These are phyloP conservation scores for Paecilomyces sp. DNA, from an alignment of 2,329 filamentous ascomycete genomes.

Conservation along the genomic window DNA sequence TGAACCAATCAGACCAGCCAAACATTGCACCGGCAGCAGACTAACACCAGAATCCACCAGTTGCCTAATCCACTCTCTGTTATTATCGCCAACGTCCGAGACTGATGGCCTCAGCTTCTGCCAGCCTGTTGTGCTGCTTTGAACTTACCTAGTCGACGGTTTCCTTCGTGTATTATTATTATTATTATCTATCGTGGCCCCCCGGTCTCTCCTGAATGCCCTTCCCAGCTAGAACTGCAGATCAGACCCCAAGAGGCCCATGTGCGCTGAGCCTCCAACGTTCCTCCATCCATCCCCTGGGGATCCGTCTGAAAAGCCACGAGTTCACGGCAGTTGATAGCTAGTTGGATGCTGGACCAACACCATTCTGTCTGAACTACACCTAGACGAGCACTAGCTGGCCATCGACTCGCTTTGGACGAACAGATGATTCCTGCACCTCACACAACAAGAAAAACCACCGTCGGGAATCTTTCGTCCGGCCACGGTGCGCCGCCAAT, in stretches of 20 bases:
- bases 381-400: background rate
- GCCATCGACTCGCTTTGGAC: background rate
- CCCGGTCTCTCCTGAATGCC: background rate
- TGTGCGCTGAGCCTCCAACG: background rate
- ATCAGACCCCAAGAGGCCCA: background rate
- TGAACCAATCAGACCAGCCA: background rate
- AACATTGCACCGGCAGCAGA: background rate
- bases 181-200: background rate
- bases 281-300: background rate
- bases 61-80: background rate
- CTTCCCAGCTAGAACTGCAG: background rate
- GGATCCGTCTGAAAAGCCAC: background rate
- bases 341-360: background rate
- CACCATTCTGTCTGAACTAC: background rate
- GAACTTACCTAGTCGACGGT: too few relatives aligned
- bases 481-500: background rate
- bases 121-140: background rate
- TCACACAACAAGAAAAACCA: background rate
- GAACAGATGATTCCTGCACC: background rate
- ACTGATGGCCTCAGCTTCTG: background rate
- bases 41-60: background rate
- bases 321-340: background rate
- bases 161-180: too few relatives aligned
- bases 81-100: background rate
- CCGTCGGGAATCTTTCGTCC: background rate